These are phyloP conservation scores for Chalaropsis thielavioides DNA, from an alignment of 2,329 filamentous ascomycete species.

Conservation along the genomic window DNA sequence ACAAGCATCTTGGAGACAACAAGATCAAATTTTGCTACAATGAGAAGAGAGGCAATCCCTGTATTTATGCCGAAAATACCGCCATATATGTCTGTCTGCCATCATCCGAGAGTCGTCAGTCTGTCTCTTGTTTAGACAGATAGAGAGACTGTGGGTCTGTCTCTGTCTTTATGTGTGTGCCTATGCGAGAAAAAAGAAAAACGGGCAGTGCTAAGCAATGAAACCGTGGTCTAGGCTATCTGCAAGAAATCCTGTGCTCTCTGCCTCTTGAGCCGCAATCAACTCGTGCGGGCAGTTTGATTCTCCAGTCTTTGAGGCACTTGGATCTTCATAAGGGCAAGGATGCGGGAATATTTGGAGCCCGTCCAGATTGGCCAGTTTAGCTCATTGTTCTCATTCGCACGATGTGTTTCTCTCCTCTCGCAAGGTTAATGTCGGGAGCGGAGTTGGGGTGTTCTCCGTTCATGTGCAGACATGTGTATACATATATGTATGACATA, in stretches of 20 bases:
- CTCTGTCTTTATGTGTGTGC: neutral
- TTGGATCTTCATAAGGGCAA: neutral
- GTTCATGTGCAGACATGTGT: neutral
- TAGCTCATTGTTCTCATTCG: neutral
- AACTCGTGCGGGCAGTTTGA: neutral
- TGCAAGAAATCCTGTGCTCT: neutral
- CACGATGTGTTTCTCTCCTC: neutral
- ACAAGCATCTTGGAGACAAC: conserved; percentile 3
- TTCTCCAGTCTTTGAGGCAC: neutral
- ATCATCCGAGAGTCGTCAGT: neutral
- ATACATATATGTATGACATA: neutral
- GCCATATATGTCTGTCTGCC: neutral
- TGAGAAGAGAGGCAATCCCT: neutral
- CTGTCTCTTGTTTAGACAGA: neutral
- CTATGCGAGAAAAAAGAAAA: neutral
- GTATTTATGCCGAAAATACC: conserved; percentile 6
- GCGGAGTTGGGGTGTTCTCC: neutral
- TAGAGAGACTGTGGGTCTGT: neutral
- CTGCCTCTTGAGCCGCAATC: neutral
- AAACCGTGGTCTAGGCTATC: neutral
- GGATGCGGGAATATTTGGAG: conserved; percentile 1
- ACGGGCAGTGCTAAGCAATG: neutral
- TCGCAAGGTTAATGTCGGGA: neutral
- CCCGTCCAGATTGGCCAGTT: neutral
- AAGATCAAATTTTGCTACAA: conserved; percentile 3